A percentile compares a stretch with the other conserved stretches of the same genome.
These are phyloP conservation scores for Annulohypoxylon truncatum DNA, from an alignment of 2,329 filamentous ascomycete genomes.

Conservation along the genomic window DNA sequence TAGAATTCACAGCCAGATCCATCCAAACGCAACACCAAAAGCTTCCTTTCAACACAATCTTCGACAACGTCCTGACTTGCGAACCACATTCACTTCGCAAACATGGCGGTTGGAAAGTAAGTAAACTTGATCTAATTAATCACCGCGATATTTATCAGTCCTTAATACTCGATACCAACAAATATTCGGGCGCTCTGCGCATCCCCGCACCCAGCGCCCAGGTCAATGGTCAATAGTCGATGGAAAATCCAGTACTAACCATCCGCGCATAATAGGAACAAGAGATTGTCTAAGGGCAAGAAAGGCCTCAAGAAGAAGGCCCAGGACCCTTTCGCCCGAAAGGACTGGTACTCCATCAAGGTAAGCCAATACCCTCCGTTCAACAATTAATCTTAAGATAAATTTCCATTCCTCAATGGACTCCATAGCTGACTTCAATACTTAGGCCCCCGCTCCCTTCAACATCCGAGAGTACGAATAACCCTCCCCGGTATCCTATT, in stretches of 20 bases:
- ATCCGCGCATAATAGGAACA: slow-evolving; percentile 76
- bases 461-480: slow-evolving; percentile 90
- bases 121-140: slow-evolving; percentile 48
- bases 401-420: slow-evolving; percentile 15
- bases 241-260: slow-evolving; percentile 45
- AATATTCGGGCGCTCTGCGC: slow-evolving; percentile 24
- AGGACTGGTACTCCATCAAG: slow-evolving; percentile 99
- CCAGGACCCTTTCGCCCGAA: slow-evolving; percentile 95
- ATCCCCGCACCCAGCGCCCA: slow-evolving; percentile 39
- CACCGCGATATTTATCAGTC: slow-evolving; percentile 27
- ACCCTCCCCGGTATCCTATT: slow-evolving; percentile 21
- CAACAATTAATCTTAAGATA: slow-evolving; percentile 17
- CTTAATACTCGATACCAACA: slow-evolving; percentile 30
- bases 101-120: slow-evolving; percentile 86
- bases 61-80: slow-evolving; percentile 51
- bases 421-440: slow-evolving; percentile 44
- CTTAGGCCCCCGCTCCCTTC: slow-evolving; percentile 92
- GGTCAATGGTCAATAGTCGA: background rate
- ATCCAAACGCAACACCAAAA: slow-evolving; percentile 48
- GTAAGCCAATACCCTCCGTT: slow-evolving; percentile 57
- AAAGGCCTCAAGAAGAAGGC: slow-evolving; percentile 99
- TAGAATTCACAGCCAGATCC: slow-evolving; percentile 48
- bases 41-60: slow-evolving; percentile 43
- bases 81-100: slow-evolving; percentile 64
- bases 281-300: slow-evolving; percentile 99